phyloP scores from a whole-genome alignment of 805 yeast species.

The Pachysolen tannophilus region DNA sequence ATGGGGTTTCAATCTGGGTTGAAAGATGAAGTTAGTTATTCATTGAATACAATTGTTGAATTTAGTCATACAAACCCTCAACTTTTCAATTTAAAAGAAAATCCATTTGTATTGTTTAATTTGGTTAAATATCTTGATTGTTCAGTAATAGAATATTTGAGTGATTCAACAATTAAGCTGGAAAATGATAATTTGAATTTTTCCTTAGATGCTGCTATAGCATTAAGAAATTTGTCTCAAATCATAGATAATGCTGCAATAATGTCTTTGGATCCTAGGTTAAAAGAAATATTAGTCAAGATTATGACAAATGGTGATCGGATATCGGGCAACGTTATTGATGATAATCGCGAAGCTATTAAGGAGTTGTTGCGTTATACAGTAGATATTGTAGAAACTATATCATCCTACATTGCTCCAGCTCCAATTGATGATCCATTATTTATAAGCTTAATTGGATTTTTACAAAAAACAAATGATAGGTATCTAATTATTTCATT shows the following conservation, averaged over 20 bases:
- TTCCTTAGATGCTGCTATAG: constrained; percentile 44
- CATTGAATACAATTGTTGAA: constrained; percentile 46
- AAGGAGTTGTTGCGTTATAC: constrained; percentile 60
- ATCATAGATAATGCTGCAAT: constrained; percentile 77
- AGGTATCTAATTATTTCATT: constrained; percentile 62
- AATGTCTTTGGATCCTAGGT: constrained; percentile 45
- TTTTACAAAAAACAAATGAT: constrained; percentile 51
- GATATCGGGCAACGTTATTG: constrained; percentile 20
- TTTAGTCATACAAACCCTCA: constrained; percentile 32
- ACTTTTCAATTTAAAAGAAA: constrained; percentile 31
- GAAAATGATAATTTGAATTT: constrained; percentile 5
- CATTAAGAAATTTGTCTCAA: constrained; percentile 75
- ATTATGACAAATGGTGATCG: constrained; percentile 28
- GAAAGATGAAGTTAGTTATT: constrained; percentile 64
- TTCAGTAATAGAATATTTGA: constrained; percentile 4
- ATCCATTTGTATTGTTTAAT: constrained; percentile 33
- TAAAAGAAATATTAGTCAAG: constrained; percentile 37
- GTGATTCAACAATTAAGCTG: constrained; percentile 1
- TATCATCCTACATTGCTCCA: constrained; percentile 76
- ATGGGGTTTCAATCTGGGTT: constrained; percentile 64
- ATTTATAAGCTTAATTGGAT: constrained; percentile 44
- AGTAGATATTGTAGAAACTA: constrained; percentile 76
- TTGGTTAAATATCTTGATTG: constrained; percentile 26
- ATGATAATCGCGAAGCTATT: constrained; percentile 22
- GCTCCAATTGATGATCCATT: constrained; percentile 63